Conservation (phyloP, 2,329 filamentous ascomycete genomes). For the Venturia aucupariae region DNA sequence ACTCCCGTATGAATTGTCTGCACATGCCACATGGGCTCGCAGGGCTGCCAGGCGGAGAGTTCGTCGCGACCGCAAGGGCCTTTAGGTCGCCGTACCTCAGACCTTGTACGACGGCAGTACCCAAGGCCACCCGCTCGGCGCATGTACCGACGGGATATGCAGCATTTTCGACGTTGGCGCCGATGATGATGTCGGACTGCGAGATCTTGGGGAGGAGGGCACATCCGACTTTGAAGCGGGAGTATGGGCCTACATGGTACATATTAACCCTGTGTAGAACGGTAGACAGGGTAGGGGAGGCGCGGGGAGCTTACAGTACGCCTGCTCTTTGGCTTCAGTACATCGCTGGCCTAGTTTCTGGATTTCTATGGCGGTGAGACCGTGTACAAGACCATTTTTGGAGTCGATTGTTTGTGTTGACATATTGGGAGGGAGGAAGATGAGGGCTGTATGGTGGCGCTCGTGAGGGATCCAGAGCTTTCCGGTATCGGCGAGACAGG, state of each 20-base stretch:
- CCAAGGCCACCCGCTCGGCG: slow-evolving; percentile 84
- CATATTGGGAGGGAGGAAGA: slow-evolving; percentile 1
- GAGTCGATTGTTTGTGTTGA: not conserved
- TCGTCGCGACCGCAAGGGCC: slow-evolving; percentile 77
- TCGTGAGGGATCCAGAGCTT: not conserved
- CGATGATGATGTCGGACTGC: slow-evolving; percentile 40
- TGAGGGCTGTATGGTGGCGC: not conserved
- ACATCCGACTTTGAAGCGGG: slow-evolving; percentile 81
- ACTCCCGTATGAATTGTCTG: slow-evolving; percentile 60
- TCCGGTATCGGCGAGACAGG: not conserved
- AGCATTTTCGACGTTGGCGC: slow-evolving; percentile 78
- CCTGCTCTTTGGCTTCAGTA: slow-evolving; percentile 61
- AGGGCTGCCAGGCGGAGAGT: slow-evolving; percentile 42
- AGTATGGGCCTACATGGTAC: slow-evolving; percentile 59
- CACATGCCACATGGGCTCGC: slow-evolving; percentile 84
- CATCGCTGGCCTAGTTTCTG: slow-evolving; percentile 52
- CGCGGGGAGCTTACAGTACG: slow-evolving; percentile 56
- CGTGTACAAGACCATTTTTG: slow-evolving; percentile 34
- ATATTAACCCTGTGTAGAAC: slow-evolving; percentile 4
- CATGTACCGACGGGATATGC: slow-evolving; percentile 91
- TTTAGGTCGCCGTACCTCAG: slow-evolving; percentile 47
- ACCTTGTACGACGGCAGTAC: slow-evolving; percentile 60
- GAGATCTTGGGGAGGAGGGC: slow-evolving; percentile 49
- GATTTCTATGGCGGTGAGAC: slow-evolving; percentile 56
- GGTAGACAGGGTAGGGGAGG: not conserved